Evolutionary conservation across 2,329 filamentous ascomycete species (phyloP).

Genomic region (Aureobasidium namibiae): DNA sequence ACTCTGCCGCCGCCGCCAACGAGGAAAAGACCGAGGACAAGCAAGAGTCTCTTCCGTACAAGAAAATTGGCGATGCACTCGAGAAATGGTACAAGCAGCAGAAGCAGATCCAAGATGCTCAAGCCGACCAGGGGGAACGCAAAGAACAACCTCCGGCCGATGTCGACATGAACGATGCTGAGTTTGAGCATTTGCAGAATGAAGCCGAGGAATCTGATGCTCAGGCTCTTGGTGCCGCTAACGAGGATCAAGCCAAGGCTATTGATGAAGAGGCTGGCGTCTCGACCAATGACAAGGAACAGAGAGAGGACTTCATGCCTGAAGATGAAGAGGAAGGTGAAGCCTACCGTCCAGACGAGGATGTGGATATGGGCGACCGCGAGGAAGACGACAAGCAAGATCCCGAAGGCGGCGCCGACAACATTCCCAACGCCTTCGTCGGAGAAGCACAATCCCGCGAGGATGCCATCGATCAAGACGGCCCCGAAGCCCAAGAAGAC

Average conservation of each 20-base stretch:
- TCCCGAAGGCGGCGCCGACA: slow-evolving; percentile 20
- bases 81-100: slow-evolving; percentile 90
- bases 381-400: slow-evolving; percentile 20
- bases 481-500: slow-evolving; percentile 18
- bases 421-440: slow-evolving; percentile 36
- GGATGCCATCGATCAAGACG: slow-evolving; percentile 18
- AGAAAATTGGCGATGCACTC: slow-evolving; percentile 86
- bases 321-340: slow-evolving; percentile 20
- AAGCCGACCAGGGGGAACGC: slow-evolving; percentile 43
- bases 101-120: slow-evolving; percentile 57
- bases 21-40: slow-evolving; percentile 13
- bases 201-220: slow-evolving; percentile 76
- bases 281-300: slow-evolving; percentile 50
- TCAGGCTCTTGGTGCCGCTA: slow-evolving; percentile 83
- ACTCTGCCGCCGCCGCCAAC: slow-evolving; percentile 10
- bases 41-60: slow-evolving; percentile 59
- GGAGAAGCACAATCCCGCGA: slow-evolving; percentile 35
- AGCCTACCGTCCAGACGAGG: slow-evolving; percentile 29
- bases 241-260: slow-evolving; percentile 75
- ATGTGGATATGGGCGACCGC: slow-evolving; percentile 26
- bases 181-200: slow-evolving; percentile 88
- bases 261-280: slow-evolving; percentile 86
- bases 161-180: slow-evolving; percentile 66
- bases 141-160: slow-evolving; percentile 46
- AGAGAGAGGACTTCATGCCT: slow-evolving; percentile 24